Conservation (phyloP, 2,329 filamentous ascomycete species). For the Metarhizium anisopliae region DNA sequence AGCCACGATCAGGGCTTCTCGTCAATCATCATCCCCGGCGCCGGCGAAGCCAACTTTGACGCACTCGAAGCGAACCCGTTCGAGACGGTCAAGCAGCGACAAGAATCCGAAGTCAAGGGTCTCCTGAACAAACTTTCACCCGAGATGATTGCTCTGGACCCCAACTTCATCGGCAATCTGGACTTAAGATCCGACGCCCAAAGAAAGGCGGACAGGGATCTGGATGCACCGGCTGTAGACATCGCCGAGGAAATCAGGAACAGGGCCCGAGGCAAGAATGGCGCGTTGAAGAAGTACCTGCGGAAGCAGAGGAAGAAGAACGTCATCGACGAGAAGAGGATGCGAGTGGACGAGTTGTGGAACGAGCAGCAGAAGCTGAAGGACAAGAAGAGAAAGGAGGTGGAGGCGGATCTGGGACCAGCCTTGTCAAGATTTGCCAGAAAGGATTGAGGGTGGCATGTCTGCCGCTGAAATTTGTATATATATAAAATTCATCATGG, state of each 20-base stretch:
- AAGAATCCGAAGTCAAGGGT: conserved; percentile 81
- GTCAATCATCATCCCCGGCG: conserved; percentile 81
- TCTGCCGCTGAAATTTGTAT: conserved; percentile 1
- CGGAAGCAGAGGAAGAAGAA: conserved; percentile 90
- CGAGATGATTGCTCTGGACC: conserved; percentile 93
- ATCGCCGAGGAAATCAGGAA: conserved; percentile 60
- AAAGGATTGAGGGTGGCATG: conserved; percentile 41
- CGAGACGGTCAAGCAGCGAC: conserved; percentile 85
- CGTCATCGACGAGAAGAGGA: conserved; percentile 88
- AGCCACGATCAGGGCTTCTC: conserved; percentile 81
- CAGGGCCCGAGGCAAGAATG: conserved; percentile 80
- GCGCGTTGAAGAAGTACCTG: conserved; percentile 76
- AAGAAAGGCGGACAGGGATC: conserved; percentile 65
- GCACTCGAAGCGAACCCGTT: conserved; percentile 90
- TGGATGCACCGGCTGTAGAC: conserved; percentile 58
- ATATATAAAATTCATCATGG: conserved; percentile 13
- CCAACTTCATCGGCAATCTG: conserved; percentile 82
- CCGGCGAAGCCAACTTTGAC: conserved; percentile 96
- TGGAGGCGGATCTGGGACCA: conserved; percentile 69
- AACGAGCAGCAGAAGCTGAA: conserved; percentile 61
- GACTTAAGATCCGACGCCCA: conserved; percentile 75
- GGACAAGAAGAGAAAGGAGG: conserved; percentile 52
- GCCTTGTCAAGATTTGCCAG: conserved; percentile 77
- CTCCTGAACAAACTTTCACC: conserved; percentile 91
- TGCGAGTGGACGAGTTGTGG: conserved; percentile 77